Conservation (phyloP, 1,284 basidiomycete species). For the Exobasidium cylindrosporum region DNA sequence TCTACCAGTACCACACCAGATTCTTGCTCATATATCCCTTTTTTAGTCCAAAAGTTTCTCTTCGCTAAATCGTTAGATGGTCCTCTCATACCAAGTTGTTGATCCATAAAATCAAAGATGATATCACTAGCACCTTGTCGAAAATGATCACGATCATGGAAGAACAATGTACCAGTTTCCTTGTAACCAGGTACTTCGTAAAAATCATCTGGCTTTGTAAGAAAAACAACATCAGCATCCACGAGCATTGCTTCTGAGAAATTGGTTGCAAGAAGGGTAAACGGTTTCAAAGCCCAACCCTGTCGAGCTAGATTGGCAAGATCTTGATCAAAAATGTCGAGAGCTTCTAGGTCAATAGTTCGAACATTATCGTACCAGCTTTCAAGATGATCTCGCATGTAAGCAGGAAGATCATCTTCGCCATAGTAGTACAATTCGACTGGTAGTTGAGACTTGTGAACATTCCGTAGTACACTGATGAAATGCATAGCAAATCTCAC, state of each 20-base stretch:
- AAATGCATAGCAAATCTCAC: slow-evolving; percentile 29
- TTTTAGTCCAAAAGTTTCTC: slow-evolving; percentile 32
- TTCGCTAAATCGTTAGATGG: slow-evolving; percentile 23
- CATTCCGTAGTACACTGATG: slow-evolving; percentile 29
- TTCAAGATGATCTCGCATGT: slow-evolving; percentile 30
- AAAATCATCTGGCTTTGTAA: slow-evolving; percentile 27
- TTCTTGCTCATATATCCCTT: slow-evolving; percentile 35
- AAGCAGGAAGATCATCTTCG: slow-evolving; percentile 30
- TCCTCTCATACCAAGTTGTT: slow-evolving; percentile 25
- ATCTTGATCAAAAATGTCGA: slow-evolving; percentile 25
- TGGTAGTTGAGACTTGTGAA: slow-evolving; percentile 28
- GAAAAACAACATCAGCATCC: slow-evolving; percentile 32
- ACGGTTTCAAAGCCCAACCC: slow-evolving; percentile 35
- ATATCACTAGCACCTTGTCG: slow-evolving; percentile 27
- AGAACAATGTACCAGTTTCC: slow-evolving; percentile 36
- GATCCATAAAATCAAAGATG: slow-evolving; percentile 31
- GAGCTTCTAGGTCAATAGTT: slow-evolving; percentile 26
- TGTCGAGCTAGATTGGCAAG: slow-evolving; percentile 19
- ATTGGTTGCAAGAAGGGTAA: slow-evolving; percentile 32
- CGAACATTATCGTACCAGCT: slow-evolving; percentile 25
- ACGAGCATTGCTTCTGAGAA: slow-evolving; percentile 36
- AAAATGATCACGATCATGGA: slow-evolving; percentile 33
- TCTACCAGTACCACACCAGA: slow-evolving; percentile 35
- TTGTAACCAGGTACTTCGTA: slow-evolving; percentile 31
- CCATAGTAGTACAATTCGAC: slow-evolving; percentile 39